These are phyloP conservation scores for Trametes punicea DNA, from an alignment of 768 basidiomycete genomes.

Conservation along the genomic window DNA sequence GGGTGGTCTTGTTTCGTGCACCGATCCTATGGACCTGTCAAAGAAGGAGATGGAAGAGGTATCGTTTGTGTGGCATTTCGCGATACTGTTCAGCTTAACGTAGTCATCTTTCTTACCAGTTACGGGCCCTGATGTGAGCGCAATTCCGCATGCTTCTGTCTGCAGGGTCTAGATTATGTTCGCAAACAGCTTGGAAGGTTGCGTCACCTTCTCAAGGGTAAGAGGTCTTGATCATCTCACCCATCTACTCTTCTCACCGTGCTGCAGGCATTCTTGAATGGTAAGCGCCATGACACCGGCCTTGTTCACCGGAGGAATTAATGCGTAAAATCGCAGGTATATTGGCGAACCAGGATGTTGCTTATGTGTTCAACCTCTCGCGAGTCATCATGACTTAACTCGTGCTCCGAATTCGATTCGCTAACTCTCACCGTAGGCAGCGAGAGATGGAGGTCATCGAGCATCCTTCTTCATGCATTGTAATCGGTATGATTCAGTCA, in stretches of 20 bases:
- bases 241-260: neutral
- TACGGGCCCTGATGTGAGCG: too few relatives aligned
- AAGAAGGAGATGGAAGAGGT: conserved; percentile 50
- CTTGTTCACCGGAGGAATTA: neutral
- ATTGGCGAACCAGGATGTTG: conserved; percentile 44
- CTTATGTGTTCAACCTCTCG: conserved; percentile 33
- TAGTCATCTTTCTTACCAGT: too few relatives aligned
- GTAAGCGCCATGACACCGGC: too few relatives aligned
- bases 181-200: too few relatives aligned
- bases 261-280: conserved; percentile 33
- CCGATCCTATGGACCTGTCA: conserved; percentile 31
- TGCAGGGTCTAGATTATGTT: too few relatives aligned
- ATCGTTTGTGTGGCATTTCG: neutral
- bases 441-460: conserved; percentile 58
- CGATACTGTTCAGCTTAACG: neutral
- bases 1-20: too few relatives aligned
- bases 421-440: conserved; percentile 26
- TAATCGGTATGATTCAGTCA: conserved; percentile 36
- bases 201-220: neutral
- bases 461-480: conserved; percentile 57
- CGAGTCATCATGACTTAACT: conserved; percentile 20
- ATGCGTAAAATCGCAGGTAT: conserved; percentile 37
- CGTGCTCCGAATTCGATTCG: neutral
- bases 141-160: too few relatives aligned
- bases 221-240: neutral